Evolutionary conservation across 345 rosid species (phyloP).

Genomic region (Salix suchowensis): DNA sequence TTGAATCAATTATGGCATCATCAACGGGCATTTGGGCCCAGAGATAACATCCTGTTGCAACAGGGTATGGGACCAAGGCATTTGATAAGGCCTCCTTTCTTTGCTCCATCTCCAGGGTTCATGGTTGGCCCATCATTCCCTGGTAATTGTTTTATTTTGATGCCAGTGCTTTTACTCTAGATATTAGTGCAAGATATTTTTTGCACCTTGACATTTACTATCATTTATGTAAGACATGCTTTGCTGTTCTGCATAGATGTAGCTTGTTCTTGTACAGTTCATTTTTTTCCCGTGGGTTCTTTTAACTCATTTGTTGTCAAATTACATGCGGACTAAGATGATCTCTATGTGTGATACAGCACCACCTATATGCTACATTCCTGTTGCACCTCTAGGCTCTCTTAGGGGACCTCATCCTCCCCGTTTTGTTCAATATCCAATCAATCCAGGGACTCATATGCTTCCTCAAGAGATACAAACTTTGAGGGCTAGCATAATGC

Average conservation of each 20-base stretch:
- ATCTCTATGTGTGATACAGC: slow-evolving; percentile 35
- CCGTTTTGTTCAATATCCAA: slow-evolving; percentile 52
- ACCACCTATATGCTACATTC: slow-evolving; percentile 60
- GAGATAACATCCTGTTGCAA: slow-evolving; percentile 55
- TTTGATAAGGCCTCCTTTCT: slow-evolving; percentile 52
- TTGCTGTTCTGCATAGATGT: background rate
- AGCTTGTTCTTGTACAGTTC: background rate
- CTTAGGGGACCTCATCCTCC: slow-evolving; percentile 73
- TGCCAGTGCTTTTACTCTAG: background rate
- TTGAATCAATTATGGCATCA: slow-evolving; percentile 56
- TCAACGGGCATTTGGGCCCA: slow-evolving; percentile 49
- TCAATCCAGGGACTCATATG: slow-evolving; percentile 44
- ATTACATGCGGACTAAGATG: background rate
- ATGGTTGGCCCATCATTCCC: slow-evolving; percentile 68
- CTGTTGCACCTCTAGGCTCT: slow-evolving; percentile 62
- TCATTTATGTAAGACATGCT: background rate
- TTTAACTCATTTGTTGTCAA: background rate
- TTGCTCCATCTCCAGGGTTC: slow-evolving; percentile 67
- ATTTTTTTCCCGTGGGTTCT: background rate
- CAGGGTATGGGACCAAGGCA: slow-evolving; percentile 65
- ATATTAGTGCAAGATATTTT: background rate
- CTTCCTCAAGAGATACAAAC: slow-evolving; percentile 42
- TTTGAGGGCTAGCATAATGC: slow-evolving; percentile 51
- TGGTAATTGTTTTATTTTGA: slow-evolving; percentile 47
- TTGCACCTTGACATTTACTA: background rate